A percentile compares a stretch with the other conserved stretches of the same genome.
Evolutionary conservation across 169 alveolate species (phyloP).

Genomic region (Plasmodium relictum): DNA sequence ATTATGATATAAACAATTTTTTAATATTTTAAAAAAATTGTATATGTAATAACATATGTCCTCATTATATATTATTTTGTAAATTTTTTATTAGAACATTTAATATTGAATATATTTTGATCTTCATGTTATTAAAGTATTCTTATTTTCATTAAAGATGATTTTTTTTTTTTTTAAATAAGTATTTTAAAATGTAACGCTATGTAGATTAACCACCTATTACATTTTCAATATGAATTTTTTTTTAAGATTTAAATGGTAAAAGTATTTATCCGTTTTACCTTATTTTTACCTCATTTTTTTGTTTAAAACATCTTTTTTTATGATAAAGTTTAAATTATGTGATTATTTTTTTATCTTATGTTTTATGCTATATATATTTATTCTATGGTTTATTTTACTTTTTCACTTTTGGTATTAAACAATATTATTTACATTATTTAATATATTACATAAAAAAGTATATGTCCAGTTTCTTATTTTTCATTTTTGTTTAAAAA

Average conservation of each 20-base stretch:
- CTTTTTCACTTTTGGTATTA: slow-evolving; percentile 7
- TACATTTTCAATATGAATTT: neutral
- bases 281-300: slow-evolving; percentile 9
- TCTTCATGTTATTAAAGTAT: too few species aligned
- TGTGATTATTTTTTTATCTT: neutral
- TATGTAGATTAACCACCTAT: slow-evolving; percentile 2
- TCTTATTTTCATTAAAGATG: too few species aligned
- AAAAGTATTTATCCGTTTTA: slow-evolving; percentile 15
- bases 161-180: too few species aligned
- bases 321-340: neutral
- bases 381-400: slow-evolving; percentile 25
- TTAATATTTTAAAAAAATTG: neutral
- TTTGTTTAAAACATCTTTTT: slow-evolving; percentile 8
- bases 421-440: slow-evolving; percentile 5
- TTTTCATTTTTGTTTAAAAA: slow-evolving; percentile 10
- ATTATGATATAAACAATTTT: neutral
- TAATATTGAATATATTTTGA: too few species aligned
- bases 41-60: neutral
- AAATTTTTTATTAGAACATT: too few species aligned
- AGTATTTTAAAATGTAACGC: neutral
- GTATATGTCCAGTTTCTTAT: neutral
- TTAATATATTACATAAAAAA: too few species aligned
- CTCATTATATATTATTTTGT: neutral
- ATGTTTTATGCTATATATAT: slow-evolving; percentile 4
- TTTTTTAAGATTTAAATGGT: slow-evolving; percentile 26